Base-by-base conservation (phyloP, 495 filamentous ascomycete genomes). In the Penicillium crystallinum region DNA sequence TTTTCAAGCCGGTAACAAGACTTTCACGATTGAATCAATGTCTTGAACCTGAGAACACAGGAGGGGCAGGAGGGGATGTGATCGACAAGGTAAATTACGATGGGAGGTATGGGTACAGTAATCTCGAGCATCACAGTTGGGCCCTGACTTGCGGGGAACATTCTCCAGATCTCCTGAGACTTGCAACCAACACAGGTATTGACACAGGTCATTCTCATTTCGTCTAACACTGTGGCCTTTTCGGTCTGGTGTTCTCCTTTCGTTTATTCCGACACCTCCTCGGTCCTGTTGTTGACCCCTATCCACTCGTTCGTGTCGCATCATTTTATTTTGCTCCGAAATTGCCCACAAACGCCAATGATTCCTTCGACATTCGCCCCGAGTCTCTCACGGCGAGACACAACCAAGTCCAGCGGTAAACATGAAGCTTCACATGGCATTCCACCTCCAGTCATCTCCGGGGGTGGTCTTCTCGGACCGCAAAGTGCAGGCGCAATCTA, bases 401-500 rank as follows among this genome's bases (percentile, higher is more conserved):
- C 71, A 11, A 58, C 54, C 43, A 74, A 71, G 57, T 72, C 71
- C 6, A 53, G 54, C 23, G 51, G 52, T 31, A 68, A 67, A 19
- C 59, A 62, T 64, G 71, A 73, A 38, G 47, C 27, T 42, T 17
- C 53, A 11, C 40, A 63, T 39, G 61, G 59, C 27, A 44, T 58
- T 6, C 49, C 64, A 12, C 68, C 64, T 36, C 62, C 68, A 8
- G 58, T 69, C 17, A 57, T 58, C 1, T 66, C 65, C 31, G 70
- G 63, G 19, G 67, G 65, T 12, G 69, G 71, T n/a, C 45, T 65
- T 19, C 66, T 75, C 40, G 70, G 78, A n/a, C 76, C 77, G 11
- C 78, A 81, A 54, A 88, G 83, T 61, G 86, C 87, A 14, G 73
- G 79, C 39, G 72, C 75, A 30, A 76, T 86, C 35, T 91, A 89